phyloP scores from a whole-genome alignment of 805 yeast genomes.

The Ogataea sp. region DNA sequence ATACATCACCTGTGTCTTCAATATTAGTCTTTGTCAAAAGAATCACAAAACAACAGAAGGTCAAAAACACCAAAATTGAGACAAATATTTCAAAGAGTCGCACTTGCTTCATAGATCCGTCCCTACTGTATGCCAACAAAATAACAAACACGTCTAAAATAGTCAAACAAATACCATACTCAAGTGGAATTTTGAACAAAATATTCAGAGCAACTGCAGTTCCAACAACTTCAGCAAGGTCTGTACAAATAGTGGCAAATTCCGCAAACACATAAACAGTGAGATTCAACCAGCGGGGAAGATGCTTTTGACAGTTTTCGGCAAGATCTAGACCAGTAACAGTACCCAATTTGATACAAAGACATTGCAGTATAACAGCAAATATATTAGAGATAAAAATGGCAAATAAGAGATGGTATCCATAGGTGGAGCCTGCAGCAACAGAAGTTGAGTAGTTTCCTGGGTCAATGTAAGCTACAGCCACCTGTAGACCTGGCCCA shows the following conservation, averaged over 20 bases:
- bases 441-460: slow-evolving; percentile 91
- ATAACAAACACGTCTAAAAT: slow-evolving; percentile 76
- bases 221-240: slow-evolving; percentile 90
- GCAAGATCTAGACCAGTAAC: slow-evolving; percentile 88
- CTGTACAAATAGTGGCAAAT: slow-evolving; percentile 85
- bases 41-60: slow-evolving; percentile 67
- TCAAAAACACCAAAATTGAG: slow-evolving; percentile 57
- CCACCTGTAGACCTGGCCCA: slow-evolving; percentile 84
- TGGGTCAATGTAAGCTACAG: slow-evolving; percentile 91
- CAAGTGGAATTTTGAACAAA: slow-evolving; percentile 63
- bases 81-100: slow-evolving; percentile 76
- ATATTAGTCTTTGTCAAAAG: slow-evolving; percentile 56
- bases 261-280: slow-evolving; percentile 68
- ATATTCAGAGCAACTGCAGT: slow-evolving; percentile 82
- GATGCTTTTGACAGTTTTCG: slow-evolving; percentile 66
- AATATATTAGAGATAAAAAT: slow-evolving; percentile 71
- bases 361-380: slow-evolving; percentile 75
- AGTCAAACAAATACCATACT: slow-evolving; percentile 70
- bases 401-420: slow-evolving; percentile 64
- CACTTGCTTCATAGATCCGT: slow-evolving; percentile 67
- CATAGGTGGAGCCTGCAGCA: slow-evolving; percentile 75
- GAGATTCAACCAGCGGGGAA: slow-evolving; percentile 61
- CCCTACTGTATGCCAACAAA: slow-evolving; percentile 68
- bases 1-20: slow-evolving; percentile 42
- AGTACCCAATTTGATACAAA: slow-evolving; percentile 80